Evolutionary conservation across 164 flowering plant species (phyloP).

Genomic region (Vitis riparia): DNA sequence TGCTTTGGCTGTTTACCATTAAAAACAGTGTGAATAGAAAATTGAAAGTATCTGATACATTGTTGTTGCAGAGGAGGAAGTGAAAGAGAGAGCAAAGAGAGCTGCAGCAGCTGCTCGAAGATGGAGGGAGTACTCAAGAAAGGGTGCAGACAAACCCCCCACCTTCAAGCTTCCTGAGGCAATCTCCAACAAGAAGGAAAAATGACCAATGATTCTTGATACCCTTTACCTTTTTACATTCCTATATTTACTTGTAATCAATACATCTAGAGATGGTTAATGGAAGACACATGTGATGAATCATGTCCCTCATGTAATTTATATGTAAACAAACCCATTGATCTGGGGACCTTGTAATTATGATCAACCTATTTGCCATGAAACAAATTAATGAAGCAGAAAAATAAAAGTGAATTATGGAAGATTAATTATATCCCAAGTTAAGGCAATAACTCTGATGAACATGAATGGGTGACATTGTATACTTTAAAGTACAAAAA

Average conservation of each 20-base stretch:
- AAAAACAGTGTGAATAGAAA: background rate
- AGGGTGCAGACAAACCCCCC: conserved; percentile 82
- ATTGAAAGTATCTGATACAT: background rate
- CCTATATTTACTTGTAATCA: conserved; percentile 1
- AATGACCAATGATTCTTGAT: conserved; percentile 25
- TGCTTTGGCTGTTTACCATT: background rate
- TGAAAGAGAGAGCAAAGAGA: conserved; percentile 68
- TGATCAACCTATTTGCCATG: background rate
- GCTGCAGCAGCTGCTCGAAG: conserved; percentile 93
- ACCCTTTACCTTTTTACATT: background rate
- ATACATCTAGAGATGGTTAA: background rate
- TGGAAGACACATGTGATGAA: background rate
- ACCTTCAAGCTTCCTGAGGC: conserved; percentile 80
- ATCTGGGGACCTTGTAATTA: background rate
- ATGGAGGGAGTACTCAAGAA: conserved; percentile 96
- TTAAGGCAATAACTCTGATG: too few relatives aligned
- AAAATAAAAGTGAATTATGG: too few relatives aligned
- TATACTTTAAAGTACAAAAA: too few relatives aligned
- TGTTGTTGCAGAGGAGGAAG: conserved; percentile 67
- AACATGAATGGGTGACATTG: too few relatives aligned
- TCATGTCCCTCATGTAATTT: conserved; percentile 1
- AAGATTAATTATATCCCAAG: too few relatives aligned
- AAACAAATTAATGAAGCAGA: too few relatives aligned
- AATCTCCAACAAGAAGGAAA: conserved; percentile 43
- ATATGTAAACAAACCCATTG: background rate